Percentiles rank a stretch among this genome's conserved stretches.
These are phyloP conservation scores for Phalaenopsis hybrid DNA, from an alignment of 116 monocot genomes.

Conservation along the genomic window DNA sequence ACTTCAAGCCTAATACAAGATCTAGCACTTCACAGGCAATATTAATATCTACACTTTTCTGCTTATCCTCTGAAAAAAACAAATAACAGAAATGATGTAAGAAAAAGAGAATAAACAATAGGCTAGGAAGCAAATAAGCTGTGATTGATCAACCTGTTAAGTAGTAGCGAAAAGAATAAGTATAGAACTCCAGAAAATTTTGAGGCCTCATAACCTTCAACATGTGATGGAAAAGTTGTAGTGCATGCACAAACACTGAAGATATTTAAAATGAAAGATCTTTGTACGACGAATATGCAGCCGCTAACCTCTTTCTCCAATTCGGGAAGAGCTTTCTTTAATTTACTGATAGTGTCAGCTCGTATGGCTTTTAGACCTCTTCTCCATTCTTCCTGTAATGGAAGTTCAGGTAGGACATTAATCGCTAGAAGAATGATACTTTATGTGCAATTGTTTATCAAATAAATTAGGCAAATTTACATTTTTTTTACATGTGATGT, in stretches of 20 bases:
- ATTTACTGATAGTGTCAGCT: conserved; percentile 72
- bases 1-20: conserved; percentile 64
- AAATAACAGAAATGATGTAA: background rate
- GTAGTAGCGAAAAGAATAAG: conserved; percentile 76
- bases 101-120: background rate
- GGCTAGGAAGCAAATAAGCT: background rate
- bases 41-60: conserved; percentile 85
- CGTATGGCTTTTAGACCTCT: conserved; percentile 76
- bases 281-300: background rate
- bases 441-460: background rate
- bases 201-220: conserved; percentile 63
- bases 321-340: conserved; percentile 80
- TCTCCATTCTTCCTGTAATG: conserved; percentile 87
- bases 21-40: conserved; percentile 64
- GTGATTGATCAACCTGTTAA: conserved; percentile 57
- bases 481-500: background rate
- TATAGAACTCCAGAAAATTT: conserved; percentile 75
- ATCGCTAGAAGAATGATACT: background rate
- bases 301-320: conserved; percentile 68
- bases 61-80: conserved; percentile 58
- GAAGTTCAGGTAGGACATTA: background rate
- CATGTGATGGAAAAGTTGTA: background rate
- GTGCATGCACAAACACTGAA: background rate
- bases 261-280: background rate
- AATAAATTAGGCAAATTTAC: background rate